phyloP scores from a whole-genome alignment of 2,329 filamentous ascomycete genomes.

The Phoma herbarum region DNA sequence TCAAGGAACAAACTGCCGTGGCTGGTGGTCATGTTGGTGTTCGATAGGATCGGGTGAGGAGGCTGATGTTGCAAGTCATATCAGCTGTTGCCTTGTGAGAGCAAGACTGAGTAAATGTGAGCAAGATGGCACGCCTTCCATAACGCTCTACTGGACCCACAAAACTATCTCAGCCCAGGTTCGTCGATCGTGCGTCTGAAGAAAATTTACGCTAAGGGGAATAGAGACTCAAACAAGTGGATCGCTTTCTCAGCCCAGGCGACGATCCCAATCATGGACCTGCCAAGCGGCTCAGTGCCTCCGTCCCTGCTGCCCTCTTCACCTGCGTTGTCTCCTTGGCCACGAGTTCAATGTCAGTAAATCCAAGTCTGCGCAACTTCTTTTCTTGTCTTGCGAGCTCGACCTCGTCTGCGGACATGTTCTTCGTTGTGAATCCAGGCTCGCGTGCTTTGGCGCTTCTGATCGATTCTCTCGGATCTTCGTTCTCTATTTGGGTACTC shows the following conservation, averaged over 20 bases:
- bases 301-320: not conserved
- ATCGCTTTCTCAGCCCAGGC: no score
- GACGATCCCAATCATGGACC: not conserved
- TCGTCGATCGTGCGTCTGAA: not conserved
- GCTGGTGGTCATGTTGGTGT: not conserved
- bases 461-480: not conserved
- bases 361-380: not conserved
- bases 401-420: not conserved
- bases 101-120: not conserved
- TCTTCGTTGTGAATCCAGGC: no score
- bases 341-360: not conserved
- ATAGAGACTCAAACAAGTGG: no score
- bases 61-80: not conserved
- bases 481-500: no score
- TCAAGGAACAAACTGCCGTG: not conserved
- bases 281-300: not conserved
- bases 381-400: not conserved
- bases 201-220: not conserved
- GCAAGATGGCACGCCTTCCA: not conserved
- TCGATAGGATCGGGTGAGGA: not conserved
- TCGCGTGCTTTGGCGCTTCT: not conserved
- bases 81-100: not conserved
- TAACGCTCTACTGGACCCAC: not conserved
- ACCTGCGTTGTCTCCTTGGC: not conserved
- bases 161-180: not conserved